phyloP scores from a whole-genome alignment of 345 rosid species.

The Schrenkiella parvula region DNA sequence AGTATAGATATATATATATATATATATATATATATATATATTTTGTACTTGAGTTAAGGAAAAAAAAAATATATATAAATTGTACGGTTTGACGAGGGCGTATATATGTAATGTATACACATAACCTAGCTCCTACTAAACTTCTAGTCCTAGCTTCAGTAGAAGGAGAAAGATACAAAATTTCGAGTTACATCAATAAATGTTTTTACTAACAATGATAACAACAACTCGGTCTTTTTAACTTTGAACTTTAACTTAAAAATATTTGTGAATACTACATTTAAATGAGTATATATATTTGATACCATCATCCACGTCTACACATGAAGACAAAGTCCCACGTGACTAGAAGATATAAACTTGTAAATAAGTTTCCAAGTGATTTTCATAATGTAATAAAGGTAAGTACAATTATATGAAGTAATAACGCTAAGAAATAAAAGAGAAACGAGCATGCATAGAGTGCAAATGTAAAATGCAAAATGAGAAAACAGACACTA shows the following conservation, averaged over 20 bases:
- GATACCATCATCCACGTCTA: neutral
- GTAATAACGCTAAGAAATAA: neutral
- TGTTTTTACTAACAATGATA: conserved; percentile 24
- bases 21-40: no score
- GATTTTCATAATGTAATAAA: neutral
- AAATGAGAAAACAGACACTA: neutral
- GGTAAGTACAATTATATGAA: neutral
- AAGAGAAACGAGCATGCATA: conserved; percentile 3
- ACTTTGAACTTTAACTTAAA: neutral
- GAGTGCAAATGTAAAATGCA: neutral
- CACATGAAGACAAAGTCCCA: conserved; percentile 24
- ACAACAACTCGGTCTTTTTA: conserved; percentile 25
- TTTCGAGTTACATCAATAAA: conserved; percentile 24
- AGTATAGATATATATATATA: no score
- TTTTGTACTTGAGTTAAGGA: no score
- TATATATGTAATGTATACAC: neutral
- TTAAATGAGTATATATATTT: neutral
- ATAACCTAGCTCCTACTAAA: conserved; percentile 22
- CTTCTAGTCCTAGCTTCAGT: conserved; percentile 24
- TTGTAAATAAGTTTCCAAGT: neutral
- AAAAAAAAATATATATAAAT: no score
- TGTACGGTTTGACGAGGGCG: neutral
- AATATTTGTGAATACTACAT: neutral
- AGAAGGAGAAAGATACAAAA: conserved; percentile 30
- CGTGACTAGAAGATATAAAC: neutral